Base-by-base conservation (phyloP, 495 filamentous ascomycete species). In the Pyrenula massariospora region DNA sequence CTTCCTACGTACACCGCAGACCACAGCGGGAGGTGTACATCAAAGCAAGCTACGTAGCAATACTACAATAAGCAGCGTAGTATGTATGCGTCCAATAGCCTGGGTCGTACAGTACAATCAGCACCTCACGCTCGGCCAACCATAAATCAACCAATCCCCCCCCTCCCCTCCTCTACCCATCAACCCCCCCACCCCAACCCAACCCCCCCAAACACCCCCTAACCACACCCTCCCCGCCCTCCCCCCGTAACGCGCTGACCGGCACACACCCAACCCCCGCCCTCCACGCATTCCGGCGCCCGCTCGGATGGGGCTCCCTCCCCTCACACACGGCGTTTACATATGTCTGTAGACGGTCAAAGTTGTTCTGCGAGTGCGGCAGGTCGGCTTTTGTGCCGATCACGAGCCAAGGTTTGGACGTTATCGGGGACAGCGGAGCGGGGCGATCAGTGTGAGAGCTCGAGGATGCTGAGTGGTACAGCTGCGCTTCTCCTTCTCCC, bases 351-450 rank as follows among this genome's bases (percentile, higher is more conserved):
- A 98, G 67, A 52, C 69, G 69, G 23, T 63, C 71, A 66, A 88
- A 98, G 60, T 91, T 93, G 22, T 84, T 78, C 68, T 89, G 77
- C 3, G 94, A 93, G 0, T 78, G 77, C 10, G 82, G 79, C 52
- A 96, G 65, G 68, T 98, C 93, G 10, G 89, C 91, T 68, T 98
- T 98, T 36, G 91, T 96, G 10, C 91, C 94, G 36, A 97, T 87
- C 1, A 97, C 91, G 62, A 96, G 93, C 94, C 94, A 98, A 3
- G 92, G 90, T 67, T 98, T 98, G 10, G 77, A 77, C 15, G 87
- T 86, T 52, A 94, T 87, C 48, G 87, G 82, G 15, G 86, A 76
- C 24, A 77, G 68, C 12, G 59, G 49, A 12, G 75, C 65, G 8
- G 58, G 63, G 49, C 71, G 72, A 19, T 74, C 63, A 12, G 63